Base-by-base conservation (phyloP, 768 basidiomycete species). In the Hygrocybe punicea region DNA sequence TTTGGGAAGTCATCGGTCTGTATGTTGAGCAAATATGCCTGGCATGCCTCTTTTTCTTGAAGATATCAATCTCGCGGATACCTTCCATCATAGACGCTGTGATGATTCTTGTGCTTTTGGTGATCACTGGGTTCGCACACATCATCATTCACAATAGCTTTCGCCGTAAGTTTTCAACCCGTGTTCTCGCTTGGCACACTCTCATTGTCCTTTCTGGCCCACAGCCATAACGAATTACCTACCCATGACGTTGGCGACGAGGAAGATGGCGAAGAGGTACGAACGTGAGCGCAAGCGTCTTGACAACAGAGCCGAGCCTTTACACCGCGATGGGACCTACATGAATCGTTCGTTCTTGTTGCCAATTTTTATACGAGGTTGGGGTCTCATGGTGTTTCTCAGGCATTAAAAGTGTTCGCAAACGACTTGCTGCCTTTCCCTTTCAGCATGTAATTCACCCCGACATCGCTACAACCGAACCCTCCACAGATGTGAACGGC, bases 11-110 rank as follows among this genome's bases (percentile, higher is more conserved):
- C 62, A 82, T 85, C 25, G 87, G 86, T 0, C 75, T 90, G 46
- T 90, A 90, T 66, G 84, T 89, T 63, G 82, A 86, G 63, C 82
- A 88, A 63, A 70, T 87, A 29, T 84, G 82, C 61, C 71, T 89
- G 16, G 76, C 80, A 6, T 84, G 82, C 16, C 74, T 89, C 9
- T 86, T 89, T 74, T 88, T 90, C 78, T 70, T 90, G 54, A 80
- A 79, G 55, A 67, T 71, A 2, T 63, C 73, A 58, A 60, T 73
- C 23, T 69, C 76, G 9, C 66, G 69, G n/a, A 60, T 57, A 14
- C 54, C 71, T 1, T 77, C 79, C 4, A 58, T 79, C 13, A 69
- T 69, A 0, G 73, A 80, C 59, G 82, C 76, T 2, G 75, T 75
- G 8, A 68, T 86, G 24, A 85, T 86, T 84, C 64, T 88, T n/a